Conservation (phyloP, 345 rosid genomes). For the Eucalyptus marginata region DNA sequence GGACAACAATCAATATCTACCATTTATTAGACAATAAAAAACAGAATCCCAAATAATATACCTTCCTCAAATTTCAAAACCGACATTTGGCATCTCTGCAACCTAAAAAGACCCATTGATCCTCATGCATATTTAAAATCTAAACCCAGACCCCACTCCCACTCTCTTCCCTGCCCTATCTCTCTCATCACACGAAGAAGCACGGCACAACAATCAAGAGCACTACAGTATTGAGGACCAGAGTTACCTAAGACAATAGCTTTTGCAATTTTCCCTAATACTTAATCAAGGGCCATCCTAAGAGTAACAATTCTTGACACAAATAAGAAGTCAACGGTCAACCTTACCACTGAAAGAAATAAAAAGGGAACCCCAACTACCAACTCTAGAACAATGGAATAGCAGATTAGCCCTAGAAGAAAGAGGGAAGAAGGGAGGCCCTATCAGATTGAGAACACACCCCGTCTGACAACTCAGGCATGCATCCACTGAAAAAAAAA, state of each 20-base stretch:
- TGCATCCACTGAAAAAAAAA: neutral
- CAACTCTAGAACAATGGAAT: neutral
- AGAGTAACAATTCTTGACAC: neutral
- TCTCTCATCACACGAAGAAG: neutral
- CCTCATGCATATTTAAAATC: neutral
- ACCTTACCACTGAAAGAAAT: neutral
- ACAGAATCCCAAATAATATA: neutral
- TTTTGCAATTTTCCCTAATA: neutral
- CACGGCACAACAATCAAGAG: neutral
- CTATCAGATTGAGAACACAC: neutral
- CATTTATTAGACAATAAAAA: neutral
- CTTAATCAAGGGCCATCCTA: neutral
- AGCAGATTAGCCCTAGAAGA: neutral
- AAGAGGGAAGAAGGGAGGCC: neutral
- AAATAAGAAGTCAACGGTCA: neutral
- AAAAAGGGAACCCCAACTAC: neutral
- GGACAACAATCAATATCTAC: neutral
- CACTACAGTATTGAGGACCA: neutral
- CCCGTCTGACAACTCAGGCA: neutral
- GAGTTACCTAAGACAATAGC: neutral
- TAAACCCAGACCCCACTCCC: neutral
- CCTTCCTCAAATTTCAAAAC: neutral
- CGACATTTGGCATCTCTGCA: neutral
- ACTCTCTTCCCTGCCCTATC: neutral
- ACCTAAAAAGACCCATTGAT: neutral